Evolutionary conservation across 139 green algal species (phyloP), one percentile per base, ranked within the genome.

Genomic region (Tetraselmis striata): DNA sequence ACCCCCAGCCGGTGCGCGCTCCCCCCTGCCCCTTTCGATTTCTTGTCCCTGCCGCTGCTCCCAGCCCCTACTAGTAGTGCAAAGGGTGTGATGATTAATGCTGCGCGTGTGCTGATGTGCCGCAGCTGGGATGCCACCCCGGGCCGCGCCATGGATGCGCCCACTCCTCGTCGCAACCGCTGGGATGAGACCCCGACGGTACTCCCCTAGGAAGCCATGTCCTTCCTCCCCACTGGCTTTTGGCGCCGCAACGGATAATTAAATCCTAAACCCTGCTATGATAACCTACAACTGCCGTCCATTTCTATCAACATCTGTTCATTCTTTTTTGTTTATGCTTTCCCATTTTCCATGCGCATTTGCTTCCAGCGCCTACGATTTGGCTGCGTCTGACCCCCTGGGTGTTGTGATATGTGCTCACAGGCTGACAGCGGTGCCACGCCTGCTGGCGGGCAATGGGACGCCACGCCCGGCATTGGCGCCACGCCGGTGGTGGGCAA

Each of bases 121-220:
- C n/a, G n/a, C 85, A 84, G 84, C 11, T 94, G 93, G 91, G 90
- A 94, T 26, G 91, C 90, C 18, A 94, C 93, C 0, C 91, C 92
- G 18, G 83, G 31, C 28, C 75, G 82, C 31, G 83, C 77, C 29
- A 77, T 79, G 23, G 59, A 76, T 74, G 29, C 80, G 23, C 74
- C 27, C 45, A 87, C 78, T 2, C 85, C 74, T 2, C 83, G 88
- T 5, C 81, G 87, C 31, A 96, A 94, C 84, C 87, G 92, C 59
- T 97, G 93, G 93, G 93, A 95, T 80, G 89, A 93, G 1, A 91
- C 87, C 1, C 87, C 87, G 45, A 85, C 81, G 5, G 86, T 23
- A 91, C 87, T 30, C 85, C 77, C 85, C 29, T 88, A 82, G 85
- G 86, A 90, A 77, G 82, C 32, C 45, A n/a, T n/a, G n/a, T n/a